Evolutionary conservation across 805 yeast species (phyloP), one percentile per base, ranked within the genome.

Genomic region (Candida hungchunana): DNA sequence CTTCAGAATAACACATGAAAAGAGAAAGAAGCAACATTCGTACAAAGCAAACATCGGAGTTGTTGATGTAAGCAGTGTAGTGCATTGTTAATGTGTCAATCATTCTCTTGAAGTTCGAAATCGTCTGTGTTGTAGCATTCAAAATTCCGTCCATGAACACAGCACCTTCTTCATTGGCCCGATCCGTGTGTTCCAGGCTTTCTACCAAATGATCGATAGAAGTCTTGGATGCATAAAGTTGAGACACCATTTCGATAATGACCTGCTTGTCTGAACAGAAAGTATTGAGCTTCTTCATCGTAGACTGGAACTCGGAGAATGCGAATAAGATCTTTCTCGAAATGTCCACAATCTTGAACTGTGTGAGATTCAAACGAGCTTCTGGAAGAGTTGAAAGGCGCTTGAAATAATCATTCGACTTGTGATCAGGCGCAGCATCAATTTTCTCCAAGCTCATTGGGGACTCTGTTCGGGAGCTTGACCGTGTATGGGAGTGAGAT

Each of bases 381-480:
- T 81, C 88, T 9, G 77, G 80, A 12, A 82, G 55, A 0, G 82
- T 76, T 0, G 86, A 78, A 26, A 81, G 56, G 41, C 87, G 65
- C 48, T 79, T 67, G 58, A 79, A 77, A 51, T 78, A 79, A 17
- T 83, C 85, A 16, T 74, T 75, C 25, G 75, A 73, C 46, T 69
- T 74, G 27, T 64, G 71, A 29, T 70, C 75, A 2, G 67, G 58
- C 35, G 42, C 36, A 1, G 46, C 34, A 15, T 45, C 44, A 11
- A 41, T 25, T 17, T 33, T 42, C n/a, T 39, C 49, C 7, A 36
- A 16, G 7, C 21, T 32, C 13, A 34, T 13, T 7, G 49, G 47
- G 6, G 46, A 39, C n/a, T 36, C 40, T 7, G 40, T 31, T 4
- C 43, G 23, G 4, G 41, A 32, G 12, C 11, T 14, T 7, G 40